Percentiles rank a stretch among this genome's conserved stretches.
phyloP scores from a whole-genome alignment of 139 green algal species.

The Mesostigma viride region DNA sequence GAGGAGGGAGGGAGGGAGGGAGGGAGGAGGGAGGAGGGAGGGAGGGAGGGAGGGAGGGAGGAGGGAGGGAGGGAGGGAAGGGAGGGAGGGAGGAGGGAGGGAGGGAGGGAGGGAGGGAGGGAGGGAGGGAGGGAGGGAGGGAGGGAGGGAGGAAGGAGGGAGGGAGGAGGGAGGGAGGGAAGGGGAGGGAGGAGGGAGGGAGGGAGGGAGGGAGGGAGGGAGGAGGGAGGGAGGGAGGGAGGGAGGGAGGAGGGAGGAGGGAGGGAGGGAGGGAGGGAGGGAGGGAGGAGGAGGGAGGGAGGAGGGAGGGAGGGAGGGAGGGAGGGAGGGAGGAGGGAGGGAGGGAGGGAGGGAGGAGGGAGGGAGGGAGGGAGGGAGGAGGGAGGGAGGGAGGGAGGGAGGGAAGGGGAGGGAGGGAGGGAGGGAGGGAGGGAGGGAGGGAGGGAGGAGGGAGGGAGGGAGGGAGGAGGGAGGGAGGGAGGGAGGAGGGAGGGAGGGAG shows the following conservation, averaged over 20 bases:
- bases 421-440: not conserved
- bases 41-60: not conserved
- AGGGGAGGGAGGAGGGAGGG: not conserved
- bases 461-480: not conserved
- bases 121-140: not conserved
- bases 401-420: not conserved
- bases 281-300: not conserved
- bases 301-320: not conserved
- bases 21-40: not conserved
- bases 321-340: not conserved
- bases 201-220: not conserved
- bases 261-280: not conserved
- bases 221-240: not conserved
- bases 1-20: not conserved
- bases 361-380: not conserved
- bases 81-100: conserved; percentile 1
- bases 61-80: not conserved
- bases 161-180: not conserved
- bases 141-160: not conserved
- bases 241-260: not conserved
- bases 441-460: not conserved
- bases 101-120: not conserved
- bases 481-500: not conserved
- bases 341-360: not conserved
- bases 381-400: not conserved